Evolutionary conservation across 768 basidiomycete species (phyloP).

Genomic region (Russula dissimulans): DNA sequence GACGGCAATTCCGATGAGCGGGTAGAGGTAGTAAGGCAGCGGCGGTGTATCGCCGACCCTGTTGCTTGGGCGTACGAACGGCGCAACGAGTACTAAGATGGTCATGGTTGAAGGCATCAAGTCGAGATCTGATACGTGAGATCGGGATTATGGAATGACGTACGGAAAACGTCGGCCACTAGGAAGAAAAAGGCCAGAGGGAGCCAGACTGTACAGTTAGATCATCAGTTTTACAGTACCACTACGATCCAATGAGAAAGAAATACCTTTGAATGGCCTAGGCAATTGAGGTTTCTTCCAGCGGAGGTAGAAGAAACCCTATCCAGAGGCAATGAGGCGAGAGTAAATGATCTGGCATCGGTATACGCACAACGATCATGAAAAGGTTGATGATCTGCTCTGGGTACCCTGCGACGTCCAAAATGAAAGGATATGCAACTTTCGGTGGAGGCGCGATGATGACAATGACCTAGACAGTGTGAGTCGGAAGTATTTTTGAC

Average conservation of each 20-base stretch:
- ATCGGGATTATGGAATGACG: slow-evolving; percentile 19
- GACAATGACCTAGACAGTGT: slow-evolving; percentile 34
- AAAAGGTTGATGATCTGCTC: slow-evolving; percentile 48
- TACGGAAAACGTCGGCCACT: slow-evolving; percentile 41
- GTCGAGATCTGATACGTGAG: not conserved
- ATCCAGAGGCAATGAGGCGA: not conserved
- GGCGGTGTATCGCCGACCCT: slow-evolving; percentile 54
- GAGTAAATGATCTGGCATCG: not conserved
- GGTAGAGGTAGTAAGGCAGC: slow-evolving; percentile 52
- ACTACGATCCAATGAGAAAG: not conserved
- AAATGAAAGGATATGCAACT: slow-evolving; percentile 52
- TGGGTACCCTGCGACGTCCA: slow-evolving; percentile 48
- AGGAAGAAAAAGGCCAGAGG: slow-evolving; percentile 49
- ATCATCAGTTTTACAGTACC: slow-evolving; percentile 6
- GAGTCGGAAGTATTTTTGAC: not conserved
- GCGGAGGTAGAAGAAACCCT: slow-evolving; percentile 50
- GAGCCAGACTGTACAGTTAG: slow-evolving; percentile 38
- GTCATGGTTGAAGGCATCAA: not conserved
- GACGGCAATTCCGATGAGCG: slow-evolving; percentile 43
- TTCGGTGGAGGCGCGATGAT: slow-evolving; percentile 44
- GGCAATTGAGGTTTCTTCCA: slow-evolving; percentile 38
- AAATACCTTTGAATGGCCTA: slow-evolving; percentile 41
- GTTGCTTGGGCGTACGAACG: slow-evolving; percentile 46
- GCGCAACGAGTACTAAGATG: slow-evolving; percentile 41
- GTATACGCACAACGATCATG: slow-evolving; percentile 38